Base-by-base conservation (phyloP, 495 filamentous ascomycete species). In the Neurospora cerealis region DNA sequence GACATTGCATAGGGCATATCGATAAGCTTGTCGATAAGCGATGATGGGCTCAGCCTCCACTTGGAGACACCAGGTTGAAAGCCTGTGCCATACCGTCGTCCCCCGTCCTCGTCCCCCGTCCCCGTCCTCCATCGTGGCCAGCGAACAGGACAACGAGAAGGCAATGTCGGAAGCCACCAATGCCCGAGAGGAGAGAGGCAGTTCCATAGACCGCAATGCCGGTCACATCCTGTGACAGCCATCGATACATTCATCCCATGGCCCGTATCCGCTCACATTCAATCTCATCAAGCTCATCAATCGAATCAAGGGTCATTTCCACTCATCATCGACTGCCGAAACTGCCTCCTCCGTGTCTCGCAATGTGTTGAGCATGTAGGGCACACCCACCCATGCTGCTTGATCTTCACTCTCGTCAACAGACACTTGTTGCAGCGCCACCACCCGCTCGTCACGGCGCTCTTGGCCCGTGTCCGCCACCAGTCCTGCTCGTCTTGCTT, bases 391-490 rank as follows among this genome's bases (percentile, higher is more conserved):
- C 81, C 83, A 21, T 81, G 41, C 60, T 69, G 74, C 10, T 71
- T 76, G 48, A 82, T 75, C 17, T 73, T 24, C 21, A 87, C 82
- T 28, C 82, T 81, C 34, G 46, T 44, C 28, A 71, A 40, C 10
- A 88, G 77, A 75, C 86, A 87, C 28, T 78, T 79, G 24, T 80
- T 77, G 73, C 86, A 88, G 9, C 86, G 79, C 85, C 85, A 88
- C 83, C 86, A 84, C 7, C 78, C 78, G 19, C n/a, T n/a, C 11
- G 72, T 39, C 66, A 87, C 74, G 6, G 76, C 77, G 36, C 32
- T 10, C 1, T 41, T 19, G 17, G 74, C 44, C 71, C 77, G 72
- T 8, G 37, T 32, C 34, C 19, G 28, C 79, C 80, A 80, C 74
- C 75, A 80, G 19, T 62, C 69, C 2, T n/a, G n/a, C 32, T 79